Evolutionary conservation across 148 eudicot genomes (phyloP).

Genomic region (Amaranthus cruentus): DNA sequence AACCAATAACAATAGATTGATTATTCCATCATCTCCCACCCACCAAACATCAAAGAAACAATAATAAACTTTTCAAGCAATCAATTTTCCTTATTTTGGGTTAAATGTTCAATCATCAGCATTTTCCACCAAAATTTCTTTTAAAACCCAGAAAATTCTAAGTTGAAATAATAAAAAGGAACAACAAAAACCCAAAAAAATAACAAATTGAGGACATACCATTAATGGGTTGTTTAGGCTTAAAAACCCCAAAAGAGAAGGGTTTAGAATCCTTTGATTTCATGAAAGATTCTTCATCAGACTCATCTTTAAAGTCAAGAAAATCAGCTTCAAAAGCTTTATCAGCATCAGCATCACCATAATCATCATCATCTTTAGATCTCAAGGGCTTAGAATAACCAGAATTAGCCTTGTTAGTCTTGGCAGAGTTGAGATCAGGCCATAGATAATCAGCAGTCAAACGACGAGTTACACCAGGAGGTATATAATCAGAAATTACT

Average conservation of each 20-base stretch:
- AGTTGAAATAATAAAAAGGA: background rate
- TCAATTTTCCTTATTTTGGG: too few species aligned
- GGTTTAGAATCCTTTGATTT: conserved; percentile 26
- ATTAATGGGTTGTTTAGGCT: conserved; percentile 15
- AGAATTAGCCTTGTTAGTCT: conserved; percentile 12
- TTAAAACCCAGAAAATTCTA: background rate
- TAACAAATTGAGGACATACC: conserved; percentile 22
- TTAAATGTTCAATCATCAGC: too few species aligned
- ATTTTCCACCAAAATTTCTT: background rate
- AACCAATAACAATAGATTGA: too few species aligned
- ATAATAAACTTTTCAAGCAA: too few species aligned
- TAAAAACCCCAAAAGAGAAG: conserved; percentile 36
- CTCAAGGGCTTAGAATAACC: conserved; percentile 52
- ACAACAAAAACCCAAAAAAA: background rate
- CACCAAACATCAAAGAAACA: background rate
- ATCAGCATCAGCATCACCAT: conserved; percentile 36
- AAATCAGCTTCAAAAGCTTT: conserved; percentile 83
- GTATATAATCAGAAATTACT: conserved; percentile 15
- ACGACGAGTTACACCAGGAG: conserved; percentile 9
- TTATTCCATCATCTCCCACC: too few species aligned
- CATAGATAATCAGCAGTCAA: conserved; percentile 33
- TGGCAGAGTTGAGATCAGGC: conserved; percentile 32
- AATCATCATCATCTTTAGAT: conserved; percentile 34
- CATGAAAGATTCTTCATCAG: conserved; percentile 22
- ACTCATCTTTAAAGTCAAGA: conserved; percentile 48